Percentiles rank a stretch among this genome's conserved stretches.
These are phyloP conservation scores for Torulaspora delbrueckii DNA, from an alignment of 805 yeast species.

Conservation along the genomic window DNA sequence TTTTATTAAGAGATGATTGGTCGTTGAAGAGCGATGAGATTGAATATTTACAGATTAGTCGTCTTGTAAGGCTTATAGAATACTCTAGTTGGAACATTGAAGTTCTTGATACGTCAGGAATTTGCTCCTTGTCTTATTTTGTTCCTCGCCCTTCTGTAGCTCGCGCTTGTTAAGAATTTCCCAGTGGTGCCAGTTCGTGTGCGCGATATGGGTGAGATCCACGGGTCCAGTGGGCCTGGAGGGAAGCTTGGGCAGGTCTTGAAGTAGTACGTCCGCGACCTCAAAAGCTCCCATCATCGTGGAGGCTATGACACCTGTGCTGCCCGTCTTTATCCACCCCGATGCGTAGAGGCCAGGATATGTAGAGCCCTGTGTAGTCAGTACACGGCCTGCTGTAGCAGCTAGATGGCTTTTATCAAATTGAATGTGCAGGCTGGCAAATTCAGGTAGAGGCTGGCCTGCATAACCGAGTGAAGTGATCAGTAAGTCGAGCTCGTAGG, in stretches of 20 bases:
- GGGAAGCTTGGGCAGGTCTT: conserved; percentile 43
- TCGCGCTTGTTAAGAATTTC: conserved; percentile 24
- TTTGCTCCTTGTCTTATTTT: conserved; percentile 19
- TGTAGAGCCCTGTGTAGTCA: conserved; percentile 21
- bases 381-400: conserved; percentile 44
- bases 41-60: background rate
- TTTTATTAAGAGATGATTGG: conserved; percentile 12
- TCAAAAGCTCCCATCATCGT: conserved; percentile 82
- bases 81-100: background rate
- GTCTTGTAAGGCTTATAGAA: background rate
- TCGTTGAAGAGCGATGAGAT: background rate
- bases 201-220: conserved; percentile 11
- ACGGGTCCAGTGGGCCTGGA: conserved; percentile 3
- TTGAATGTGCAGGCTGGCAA: conserved; percentile 45
- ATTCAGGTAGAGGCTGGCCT: conserved; percentile 59
- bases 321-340: conserved; percentile 89
- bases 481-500: conserved; percentile 54
- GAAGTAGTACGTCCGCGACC: conserved; percentile 60
- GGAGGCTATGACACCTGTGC: conserved; percentile 84
- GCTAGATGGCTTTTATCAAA: conserved; percentile 50
- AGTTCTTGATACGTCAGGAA: conserved; percentile 17
- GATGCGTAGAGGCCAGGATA: conserved; percentile 61
- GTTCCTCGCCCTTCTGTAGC: conserved; percentile 14
- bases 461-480: conserved; percentile 81
- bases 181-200: conserved; percentile 35